Percentiles rank a stretch among this genome's conserved stretches.
These are phyloP conservation scores for Solanum arcanum DNA, from an alignment of 257 asterid genomes.

Conservation along the genomic window DNA sequence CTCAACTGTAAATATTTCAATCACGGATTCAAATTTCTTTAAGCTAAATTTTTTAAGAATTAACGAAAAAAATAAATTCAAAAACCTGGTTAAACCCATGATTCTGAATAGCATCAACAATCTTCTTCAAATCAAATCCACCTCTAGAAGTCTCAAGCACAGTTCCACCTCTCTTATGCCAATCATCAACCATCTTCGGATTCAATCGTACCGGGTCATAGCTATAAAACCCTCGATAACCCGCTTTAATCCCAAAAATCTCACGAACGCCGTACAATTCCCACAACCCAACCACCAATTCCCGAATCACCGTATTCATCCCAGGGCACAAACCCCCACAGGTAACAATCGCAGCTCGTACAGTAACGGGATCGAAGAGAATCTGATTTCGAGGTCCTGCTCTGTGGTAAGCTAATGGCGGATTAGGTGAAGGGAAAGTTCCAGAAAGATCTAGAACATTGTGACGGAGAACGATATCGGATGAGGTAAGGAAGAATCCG, in stretches of 20 bases:
- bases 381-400: slow-evolving; percentile 71
- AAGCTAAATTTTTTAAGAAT: not conserved
- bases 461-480: slow-evolving; percentile 59
- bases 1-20: no score
- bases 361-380: slow-evolving; percentile 30
- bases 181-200: slow-evolving; percentile 47
- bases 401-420: slow-evolving; percentile 40
- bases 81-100: slow-evolving; percentile 62
- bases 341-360: slow-evolving; percentile 60
- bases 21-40: not conserved
- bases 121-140: slow-evolving; percentile 50
- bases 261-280: slow-evolving; percentile 62
- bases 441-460: slow-evolving; percentile 42
- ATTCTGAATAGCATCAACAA: slow-evolving; percentile 48
- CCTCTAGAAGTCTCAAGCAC: slow-evolving; percentile 65
- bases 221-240: slow-evolving; percentile 63
- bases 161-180: slow-evolving; percentile 76
- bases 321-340: slow-evolving; percentile 92
- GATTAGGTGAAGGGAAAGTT: not conserved
- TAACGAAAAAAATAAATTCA: not conserved
- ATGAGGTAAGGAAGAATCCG: not conserved
- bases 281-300: slow-evolving; percentile 81
- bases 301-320: slow-evolving; percentile 73
- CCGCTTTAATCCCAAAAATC: slow-evolving; percentile 51
- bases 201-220: slow-evolving; percentile 27